Conservation (phyloP, 2,329 filamentous ascomycete genomes). For the Curvularia hawaiiensis region DNA sequence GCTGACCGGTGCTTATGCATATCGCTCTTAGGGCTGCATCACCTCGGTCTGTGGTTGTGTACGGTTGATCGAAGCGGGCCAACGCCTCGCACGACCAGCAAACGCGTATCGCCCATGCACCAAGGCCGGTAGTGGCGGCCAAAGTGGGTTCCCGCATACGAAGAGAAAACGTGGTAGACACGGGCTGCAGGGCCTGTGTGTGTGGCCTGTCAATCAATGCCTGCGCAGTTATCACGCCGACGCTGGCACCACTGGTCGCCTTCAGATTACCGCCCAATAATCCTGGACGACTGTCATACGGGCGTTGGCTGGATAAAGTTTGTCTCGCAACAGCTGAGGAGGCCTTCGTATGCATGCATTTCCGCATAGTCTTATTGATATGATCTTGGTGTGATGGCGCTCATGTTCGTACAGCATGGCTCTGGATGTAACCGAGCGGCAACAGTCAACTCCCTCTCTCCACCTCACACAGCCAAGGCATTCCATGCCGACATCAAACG, state of each 20-base stretch:
- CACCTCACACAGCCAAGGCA: neutral
- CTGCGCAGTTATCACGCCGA: conserved; percentile 1
- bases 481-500: neutral
- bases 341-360: conserved; percentile 23
- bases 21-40: neutral
- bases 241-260: neutral
- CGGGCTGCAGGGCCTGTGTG: conserved; percentile 2
- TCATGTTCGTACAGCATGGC: neutral
- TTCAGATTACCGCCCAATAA: neutral
- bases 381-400: neutral
- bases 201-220: neutral
- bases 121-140: conserved; percentile 13
- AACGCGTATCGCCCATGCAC: conserved; percentile 3
- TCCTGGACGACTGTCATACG: conserved; percentile 18
- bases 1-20: neutral
- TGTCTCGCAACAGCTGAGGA: conserved; percentile 18
- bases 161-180: conserved; percentile 14
- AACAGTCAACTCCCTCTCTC: neutral
- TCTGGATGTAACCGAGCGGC: neutral
- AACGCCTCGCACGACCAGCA: conserved; percentile 4
- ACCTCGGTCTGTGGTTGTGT: neutral
- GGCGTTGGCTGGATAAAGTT: conserved; percentile 22
- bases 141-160: conserved; percentile 13
- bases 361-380: conserved; percentile 13
- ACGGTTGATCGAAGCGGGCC: neutral